Evolutionary conservation across 768 basidiomycete genomes (phyloP), one percentile per base, ranked within the genome.

Genomic region (Lactarius evosmus): DNA sequence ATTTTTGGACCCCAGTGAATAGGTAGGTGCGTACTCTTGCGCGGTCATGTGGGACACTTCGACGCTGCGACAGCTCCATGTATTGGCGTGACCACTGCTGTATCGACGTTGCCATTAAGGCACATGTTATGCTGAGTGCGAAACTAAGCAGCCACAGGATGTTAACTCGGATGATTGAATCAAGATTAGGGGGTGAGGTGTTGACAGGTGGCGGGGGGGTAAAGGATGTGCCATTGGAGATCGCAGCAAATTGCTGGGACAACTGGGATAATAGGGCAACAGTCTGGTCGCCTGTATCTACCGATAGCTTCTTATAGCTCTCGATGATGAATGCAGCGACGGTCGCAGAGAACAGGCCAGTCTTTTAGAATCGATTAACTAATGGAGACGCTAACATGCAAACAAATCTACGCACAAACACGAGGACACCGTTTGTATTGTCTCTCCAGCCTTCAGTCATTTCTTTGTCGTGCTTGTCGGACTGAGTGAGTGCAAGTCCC

Each of bases 311-410:
- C 36, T 66, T 59, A 25, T 66, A 60, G 50, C 65, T 59, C 50
- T 66, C 57, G 11, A 66, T 52, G 22, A 52, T 56, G 64, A 66
- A 66, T 4, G 52, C 57, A 9, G 66, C 55, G 17, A 66, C 63
- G 7, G 52, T 59, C 9, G 57, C 57, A 3, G 66, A 27, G n/a
- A 66, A 66, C 6, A 60, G 58, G 44, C 64, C 64, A 5, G 64
- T 61, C 66, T 66, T n/a, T n/a, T n/a, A 19, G 51, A 14, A 33
- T 32, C 51, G 14, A 53, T 7, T 9, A 9, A 29, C 8, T 30
- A 11, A 16, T 9, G 32, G 32, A 16, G 51, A 30, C 5, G 32
- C 6, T 3, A 30, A 53, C 14, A n/a, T n/a, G n/a, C 51, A 53
- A n/a, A n/a, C 7, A 27, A 53, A 53, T 6, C 16, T 19, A 22